Evolutionary conservation across 2,329 filamentous ascomycete species (phyloP).

Genomic region (Xylariaceae sp.): DNA sequence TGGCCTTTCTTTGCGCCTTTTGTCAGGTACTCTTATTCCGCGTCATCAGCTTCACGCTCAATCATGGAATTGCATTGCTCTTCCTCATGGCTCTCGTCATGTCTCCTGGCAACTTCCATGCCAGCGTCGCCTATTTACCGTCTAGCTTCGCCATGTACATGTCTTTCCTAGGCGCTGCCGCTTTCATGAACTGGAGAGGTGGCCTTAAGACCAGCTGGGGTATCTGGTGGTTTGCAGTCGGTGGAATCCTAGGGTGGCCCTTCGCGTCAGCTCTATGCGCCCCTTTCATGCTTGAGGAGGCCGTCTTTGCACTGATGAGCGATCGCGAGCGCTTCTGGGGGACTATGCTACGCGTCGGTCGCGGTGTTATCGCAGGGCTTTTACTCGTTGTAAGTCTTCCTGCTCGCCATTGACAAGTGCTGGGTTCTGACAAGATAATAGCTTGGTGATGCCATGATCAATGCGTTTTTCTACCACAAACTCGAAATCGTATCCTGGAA

Average conservation of each 20-base stretch:
- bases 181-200: constrained; percentile 85
- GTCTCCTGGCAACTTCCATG: constrained; percentile 90
- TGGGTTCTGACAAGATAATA: constrained; percentile 32
- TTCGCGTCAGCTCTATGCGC: constrained; percentile 78
- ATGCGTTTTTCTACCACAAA: constrained; percentile 81
- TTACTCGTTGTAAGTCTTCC: constrained; percentile 59
- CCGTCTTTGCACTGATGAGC: constrained; percentile 50
- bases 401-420: neutral
- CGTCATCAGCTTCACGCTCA: constrained; percentile 68
- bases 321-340: constrained; percentile 55
- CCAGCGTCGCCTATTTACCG: constrained; percentile 78
- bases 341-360: constrained; percentile 54
- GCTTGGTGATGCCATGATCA: constrained; percentile 64
- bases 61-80: constrained; percentile 76
- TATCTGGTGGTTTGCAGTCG: constrained; percentile 86
- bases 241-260: constrained; percentile 85
- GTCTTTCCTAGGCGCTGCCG: constrained; percentile 74
- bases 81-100: constrained; percentile 72
- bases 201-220: constrained; percentile 74
- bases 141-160: constrained; percentile 98
- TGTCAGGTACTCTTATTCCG: constrained; percentile 80
- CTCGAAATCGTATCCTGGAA: constrained; percentile 76
- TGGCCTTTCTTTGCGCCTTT: constrained; percentile 71
- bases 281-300: constrained; percentile 77
- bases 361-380: constrained; percentile 62